Evolutionary conservation across 2,329 filamentous ascomycete genomes (phyloP), one percentile per base, ranked within the genome.

Genomic region (Monilinia fructigena): DNA sequence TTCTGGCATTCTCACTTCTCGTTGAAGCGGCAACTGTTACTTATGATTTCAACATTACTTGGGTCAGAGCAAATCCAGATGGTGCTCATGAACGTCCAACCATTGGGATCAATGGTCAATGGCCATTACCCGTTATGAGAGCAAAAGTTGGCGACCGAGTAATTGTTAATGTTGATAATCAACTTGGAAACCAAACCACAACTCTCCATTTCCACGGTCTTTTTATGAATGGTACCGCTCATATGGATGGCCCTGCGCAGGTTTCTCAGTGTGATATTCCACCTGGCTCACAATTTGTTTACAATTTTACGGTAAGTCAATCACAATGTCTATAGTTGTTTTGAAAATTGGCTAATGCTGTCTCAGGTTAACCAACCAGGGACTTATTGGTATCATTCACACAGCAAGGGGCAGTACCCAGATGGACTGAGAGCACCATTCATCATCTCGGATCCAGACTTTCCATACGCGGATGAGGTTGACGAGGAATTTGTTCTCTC

Each of bases 311-410:
- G 16, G 85, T 89, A 70, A 69, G 72, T 67, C 4, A 35, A 12
- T 48, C 11, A 38, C 14, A 14, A 42, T 45, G 16, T 38, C 20
- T 3, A 50, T 8, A n/a, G 11, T 48, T 3, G 20, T n/a, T 18
- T 20, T 28, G 90, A 55, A 28, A 67, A 18, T 70, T 28, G 14
- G 47, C 63, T 42, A 28, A 64, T 42, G 14, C 4, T 20, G 31
- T 53, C 28, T 35, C 28, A 84, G 82, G 73, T 81, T 18, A 75
- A 86, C 59, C 89, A 91, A 78, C 82, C 87, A 0, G 90, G 90
- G 38, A 91, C 89, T 1, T 93, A 91, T 76, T 93, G 90, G 90
- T 93, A 93, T 70, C 86, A 88, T 73, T 86, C 82, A 14, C 84
- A 86, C 71, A 75, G 79, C 55, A 77, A 78, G 67, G 82, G 80